Conservation (phyloP, 306 rosid genomes). For the Prunus kanzakura region DNA sequence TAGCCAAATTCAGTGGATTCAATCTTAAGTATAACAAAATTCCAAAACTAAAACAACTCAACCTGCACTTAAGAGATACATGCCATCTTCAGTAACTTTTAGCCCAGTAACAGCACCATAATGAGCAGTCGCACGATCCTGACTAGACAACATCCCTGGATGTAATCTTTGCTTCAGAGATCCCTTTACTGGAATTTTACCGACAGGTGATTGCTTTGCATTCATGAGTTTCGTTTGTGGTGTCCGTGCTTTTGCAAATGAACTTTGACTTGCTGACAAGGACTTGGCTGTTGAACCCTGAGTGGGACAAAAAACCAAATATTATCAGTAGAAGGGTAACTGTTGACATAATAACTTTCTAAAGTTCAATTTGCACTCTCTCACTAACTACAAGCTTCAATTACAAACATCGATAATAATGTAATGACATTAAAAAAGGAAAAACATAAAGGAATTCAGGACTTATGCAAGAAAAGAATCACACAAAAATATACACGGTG, state of each 20-base stretch:
- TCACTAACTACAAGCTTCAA: neutral
- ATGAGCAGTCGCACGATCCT: conserved; percentile 95
- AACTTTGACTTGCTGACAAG: conserved; percentile 25
- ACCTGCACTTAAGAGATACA: conserved; percentile 97
- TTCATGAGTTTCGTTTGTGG: conserved; percentile 54
- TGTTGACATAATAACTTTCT: conserved; percentile 6
- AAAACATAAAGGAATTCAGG: no score
- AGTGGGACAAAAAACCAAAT: neutral
- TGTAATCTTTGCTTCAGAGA: conserved; percentile 73
- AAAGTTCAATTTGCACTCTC: neutral
- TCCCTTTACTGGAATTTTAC: conserved; percentile 63
- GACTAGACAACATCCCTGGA: conserved; percentile 89
- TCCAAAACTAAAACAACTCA: conserved; percentile 8
- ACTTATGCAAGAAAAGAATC: neutral
- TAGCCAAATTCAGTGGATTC: neutral
- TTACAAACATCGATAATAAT: neutral
- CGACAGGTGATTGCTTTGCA: conserved; percentile 44
- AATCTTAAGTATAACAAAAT: neutral
- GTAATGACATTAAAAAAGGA: neutral
- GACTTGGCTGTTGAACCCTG: conserved; percentile 58
- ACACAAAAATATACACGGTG: neutral
- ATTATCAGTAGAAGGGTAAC: neutral
- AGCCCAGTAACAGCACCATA: conserved; percentile 94
- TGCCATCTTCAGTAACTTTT: conserved; percentile 80
- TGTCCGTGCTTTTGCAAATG: conserved; percentile 41